These are phyloP conservation scores for Syzygium oleosum DNA, from an alignment of 345 rosid genomes.

Conservation along the genomic window DNA sequence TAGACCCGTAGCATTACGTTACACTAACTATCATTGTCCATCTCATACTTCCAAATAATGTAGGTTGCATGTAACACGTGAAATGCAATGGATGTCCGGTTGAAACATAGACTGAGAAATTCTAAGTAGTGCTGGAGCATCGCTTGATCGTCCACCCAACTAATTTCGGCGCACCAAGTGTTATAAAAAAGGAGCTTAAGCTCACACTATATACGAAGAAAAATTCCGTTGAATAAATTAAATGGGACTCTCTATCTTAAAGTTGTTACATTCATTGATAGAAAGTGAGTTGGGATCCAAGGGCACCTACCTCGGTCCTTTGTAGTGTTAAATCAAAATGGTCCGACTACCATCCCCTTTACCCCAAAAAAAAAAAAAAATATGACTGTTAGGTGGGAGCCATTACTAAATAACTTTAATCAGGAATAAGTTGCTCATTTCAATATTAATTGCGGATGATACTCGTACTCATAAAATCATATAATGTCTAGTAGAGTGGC, in stretches of 20 bases:
- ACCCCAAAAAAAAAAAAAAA: neutral
- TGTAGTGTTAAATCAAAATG: neutral
- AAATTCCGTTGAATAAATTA: neutral
- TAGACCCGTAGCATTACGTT: rapidly evolving
- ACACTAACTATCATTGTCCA: neutral
- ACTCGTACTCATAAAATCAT: too few species aligned
- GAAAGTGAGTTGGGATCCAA: neutral
- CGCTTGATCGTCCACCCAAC: neutral
- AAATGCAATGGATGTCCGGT: too few species aligned
- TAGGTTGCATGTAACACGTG: too few species aligned
- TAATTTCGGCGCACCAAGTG: neutral
- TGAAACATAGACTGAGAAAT: too few species aligned
- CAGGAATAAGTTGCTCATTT: neutral
- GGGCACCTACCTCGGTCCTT: neutral
- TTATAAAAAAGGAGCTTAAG: neutral
- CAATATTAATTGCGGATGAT: rapidly evolving
- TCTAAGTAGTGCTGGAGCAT: neutral
- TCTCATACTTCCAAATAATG: too few species aligned
- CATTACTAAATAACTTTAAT: neutral
- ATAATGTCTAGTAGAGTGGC: neutral
- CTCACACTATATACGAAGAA: neutral
- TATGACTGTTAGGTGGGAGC: neutral
- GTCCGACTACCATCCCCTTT: neutral
- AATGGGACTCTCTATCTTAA: neutral
- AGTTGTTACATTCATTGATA: neutral